Base-by-base conservation (phyloP, 805 yeast species). In the Cyberlindnera bimundalis region DNA sequence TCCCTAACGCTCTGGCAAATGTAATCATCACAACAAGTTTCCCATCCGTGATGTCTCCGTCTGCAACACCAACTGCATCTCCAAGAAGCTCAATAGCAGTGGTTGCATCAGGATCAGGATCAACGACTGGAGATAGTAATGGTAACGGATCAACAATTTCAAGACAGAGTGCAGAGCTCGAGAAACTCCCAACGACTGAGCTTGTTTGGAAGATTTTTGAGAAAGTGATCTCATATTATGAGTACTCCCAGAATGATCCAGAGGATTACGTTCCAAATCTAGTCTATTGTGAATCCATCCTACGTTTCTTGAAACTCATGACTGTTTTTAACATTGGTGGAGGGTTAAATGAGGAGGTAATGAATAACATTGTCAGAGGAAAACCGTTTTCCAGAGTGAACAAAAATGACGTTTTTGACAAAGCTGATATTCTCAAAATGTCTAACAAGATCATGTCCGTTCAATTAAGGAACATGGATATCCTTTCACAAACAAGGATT, bases 191-290 rank as follows among this genome's bases (percentile, higher is more conserved):
- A 12, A 47, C 68, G 6, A 66, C 70, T 2, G 67, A 67, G 14
- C 46, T 74, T 6, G 50, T 74, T 2, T 50, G 59, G 21, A 60
- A 63, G 17, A 58, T 75, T 4, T 61, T 67, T 23, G 63, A 55
- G 11, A 70, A 67, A 42, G 58, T 66, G 4, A 41, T 73, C 6
- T 66, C 52, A 34, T 76, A 55, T 52, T 81, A 73, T 58, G 72
- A 68, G 41, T 51, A 64, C 29, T 79, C 91, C 28, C 66, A 76
- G 5, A 58, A 67, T 29, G 79, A 74, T 41, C 69, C 73, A 8
- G 87, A 80, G 41, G 96, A 91, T 48, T 76, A 76, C 48, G 90
- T 83, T 0, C 97, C 98, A 0, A 91, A 81, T 44, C 61, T 83
- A 1, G 89, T 89, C 0, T 84, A 79, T 48, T 78, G 84, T 31